Conservation (phyloP, 2,329 filamentous ascomycete genomes). For the Cytospora leucostoma region DNA sequence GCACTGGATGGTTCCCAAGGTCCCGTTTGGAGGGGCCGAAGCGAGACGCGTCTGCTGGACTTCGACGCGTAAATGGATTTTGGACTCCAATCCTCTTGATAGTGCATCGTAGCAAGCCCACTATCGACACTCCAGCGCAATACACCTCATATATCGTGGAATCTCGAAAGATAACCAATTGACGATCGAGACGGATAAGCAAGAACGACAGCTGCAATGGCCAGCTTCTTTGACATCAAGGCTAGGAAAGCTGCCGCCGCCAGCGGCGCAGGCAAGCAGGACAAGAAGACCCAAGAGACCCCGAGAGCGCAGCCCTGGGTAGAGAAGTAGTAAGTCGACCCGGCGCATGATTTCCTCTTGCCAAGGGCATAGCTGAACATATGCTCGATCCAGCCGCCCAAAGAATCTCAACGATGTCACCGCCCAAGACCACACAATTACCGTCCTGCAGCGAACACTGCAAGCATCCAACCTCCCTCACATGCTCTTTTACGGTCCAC, state of each 20-base stretch:
- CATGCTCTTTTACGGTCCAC: constrained; percentile 99
- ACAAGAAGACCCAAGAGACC: constrained; percentile 62
- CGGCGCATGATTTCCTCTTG: background rate
- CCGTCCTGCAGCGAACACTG: constrained; percentile 85
- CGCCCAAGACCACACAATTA: constrained; percentile 95
- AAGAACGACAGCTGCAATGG: constrained; percentile 56
- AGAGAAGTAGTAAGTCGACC: constrained; percentile 82
- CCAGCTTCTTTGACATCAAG: constrained; percentile 94
- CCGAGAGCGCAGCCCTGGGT: constrained; percentile 88
- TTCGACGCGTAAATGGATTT: constrained; percentile 34
- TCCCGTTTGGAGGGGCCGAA: constrained; percentile 4
- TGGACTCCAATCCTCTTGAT: constrained; percentile 1
- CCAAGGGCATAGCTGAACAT: constrained; percentile 29
- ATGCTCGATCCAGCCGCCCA: constrained; percentile 65
- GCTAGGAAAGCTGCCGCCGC: constrained; percentile 78
- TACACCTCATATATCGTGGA: background rate
- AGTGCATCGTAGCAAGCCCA: background rate
- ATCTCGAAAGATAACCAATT: too few species aligned
- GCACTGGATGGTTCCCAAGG: background rate
- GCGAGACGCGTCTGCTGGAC: constrained; percentile 17
- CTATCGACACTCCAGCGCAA: background rate
- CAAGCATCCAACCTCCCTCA: constrained; percentile 97
- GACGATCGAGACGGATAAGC: background rate
- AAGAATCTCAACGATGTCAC: constrained; percentile 94
- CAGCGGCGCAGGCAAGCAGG: constrained; percentile 63